Base-by-base conservation (phyloP, 208 protist species). In the Borovskyia barvae region DNA sequence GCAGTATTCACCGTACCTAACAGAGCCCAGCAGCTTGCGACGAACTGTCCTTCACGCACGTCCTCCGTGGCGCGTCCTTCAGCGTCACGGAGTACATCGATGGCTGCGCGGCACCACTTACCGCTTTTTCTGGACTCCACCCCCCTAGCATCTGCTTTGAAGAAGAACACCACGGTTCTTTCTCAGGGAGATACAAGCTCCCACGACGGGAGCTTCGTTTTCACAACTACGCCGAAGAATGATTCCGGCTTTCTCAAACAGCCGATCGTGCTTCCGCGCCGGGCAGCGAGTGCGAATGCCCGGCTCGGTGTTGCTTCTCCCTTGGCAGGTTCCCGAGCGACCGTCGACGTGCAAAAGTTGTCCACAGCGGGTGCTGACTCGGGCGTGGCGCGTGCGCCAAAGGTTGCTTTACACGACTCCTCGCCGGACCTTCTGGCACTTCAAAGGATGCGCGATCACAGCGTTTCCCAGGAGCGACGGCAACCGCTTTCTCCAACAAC, bases 1-100 rank as follows among this genome's bases (percentile, higher is more conserved):
- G 67, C 79, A 6, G 69, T 87, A 48, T 92, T 92, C 49, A 76
- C 59, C n/a, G 72, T 85, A 28, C 85, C 77, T 3, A 87, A 68
- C 66, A 52, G 73, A 5, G 80, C 76, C 15, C 80, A 87, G 73
- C 67, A 76, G 60, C 51, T 79, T 52, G 80, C 76, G 25, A 64
- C 70, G 19, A 67, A 50, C 26, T 48, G 66, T 2, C 80, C 75
- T 26, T 79, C 75, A 9, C 69, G 64, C 19, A 59, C 56, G 30
- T 37, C 63, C n/a, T 70, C 56, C 17, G 47, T 56, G 52, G 60
- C 45, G n/a, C 20, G 43, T 1, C 30, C 51, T 17, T 28, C 49
- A n/a, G 8, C 49, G 3, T 66, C 65, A 14, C 64, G 61, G 33
- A 71, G 59, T 63, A 12, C 56, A 8, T 65, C 66, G n/a, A 28